Base-by-base conservation (phyloP, 441 rosid genomes). In the Populus hybrid region DNA sequence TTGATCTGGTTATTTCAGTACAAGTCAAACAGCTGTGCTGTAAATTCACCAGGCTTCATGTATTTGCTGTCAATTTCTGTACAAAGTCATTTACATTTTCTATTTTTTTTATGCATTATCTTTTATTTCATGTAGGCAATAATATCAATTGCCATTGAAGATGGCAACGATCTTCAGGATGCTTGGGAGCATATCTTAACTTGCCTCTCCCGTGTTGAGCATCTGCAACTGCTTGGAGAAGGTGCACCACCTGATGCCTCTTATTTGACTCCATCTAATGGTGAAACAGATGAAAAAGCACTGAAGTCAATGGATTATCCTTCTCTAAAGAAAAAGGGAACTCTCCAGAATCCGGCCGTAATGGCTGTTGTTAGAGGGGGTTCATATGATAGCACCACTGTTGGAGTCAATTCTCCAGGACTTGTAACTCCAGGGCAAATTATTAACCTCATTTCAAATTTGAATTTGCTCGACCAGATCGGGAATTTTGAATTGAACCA, bases 361-460 rank as follows among this genome's bases (percentile, higher is more conserved):
- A 89, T 94, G 96, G 99, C 99, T 81, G 98, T 94, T 86, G 97
- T 96, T 80, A 90, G 99, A 83, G 99, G 99, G 75, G 97, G 99
- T 82, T 91, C 99, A 70, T 96, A 96, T 80, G 99, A 96, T 82
- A 96, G 98, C 83, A 84, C 89, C 42, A 79, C 87, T 53, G 84
- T 86, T 82, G 97, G 96, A 81, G 80, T 86, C 74, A 90, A 91
- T 87, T 79, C 85, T 71, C 78, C 91, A 20, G 92, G 91, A 69
- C 91, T 88, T 78, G 92, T 96, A 79, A 87, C 89, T 78, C 88
- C 91, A 40, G 97, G 92, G 79, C 94, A 96, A 87, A 93, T 96
- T 74, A 87, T 85, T 78, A 85, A 85, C 81, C 94, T 96, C 80
- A 88, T 96, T 81, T 88, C 95, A 74, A 96, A 93, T 85, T 90